phyloP scores from a whole-genome alignment of 805 yeast species.

The Cyberlindnera xishuangbannaensis region DNA sequence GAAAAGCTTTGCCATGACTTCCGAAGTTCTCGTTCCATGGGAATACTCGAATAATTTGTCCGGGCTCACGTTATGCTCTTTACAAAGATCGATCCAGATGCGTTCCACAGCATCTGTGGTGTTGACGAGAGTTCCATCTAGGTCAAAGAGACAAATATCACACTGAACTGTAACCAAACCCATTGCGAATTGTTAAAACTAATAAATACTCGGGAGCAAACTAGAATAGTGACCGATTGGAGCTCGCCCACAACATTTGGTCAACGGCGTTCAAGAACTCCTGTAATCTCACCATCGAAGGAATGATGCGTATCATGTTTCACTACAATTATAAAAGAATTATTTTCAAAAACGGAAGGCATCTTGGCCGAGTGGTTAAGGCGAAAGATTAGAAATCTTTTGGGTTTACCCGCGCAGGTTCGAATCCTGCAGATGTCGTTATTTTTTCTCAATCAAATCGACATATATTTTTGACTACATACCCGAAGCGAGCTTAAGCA shows the following conservation, averaged over 20 bases:
- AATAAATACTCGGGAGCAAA: too few species aligned
- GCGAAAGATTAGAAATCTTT: conserved; percentile 59
- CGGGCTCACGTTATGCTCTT: conserved; percentile 62
- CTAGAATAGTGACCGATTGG: too few species aligned
- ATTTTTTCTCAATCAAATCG: conserved; percentile 6
- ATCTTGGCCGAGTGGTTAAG: conserved; percentile 63
- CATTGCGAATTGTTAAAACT: too few species aligned
- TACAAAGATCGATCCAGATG: conserved; percentile 74
- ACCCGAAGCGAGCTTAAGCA: too few species aligned
- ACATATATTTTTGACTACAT: too few species aligned
- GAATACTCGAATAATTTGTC: conserved; percentile 28
- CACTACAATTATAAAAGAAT: too few species aligned
- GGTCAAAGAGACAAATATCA: conserved; percentile 54
- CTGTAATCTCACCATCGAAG: too few species aligned
- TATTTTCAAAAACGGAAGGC: too few species aligned
- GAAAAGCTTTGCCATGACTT: conserved; percentile 66
- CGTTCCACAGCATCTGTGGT: conserved; percentile 79
- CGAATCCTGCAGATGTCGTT: conserved; percentile 71
- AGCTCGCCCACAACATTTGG: too few species aligned
- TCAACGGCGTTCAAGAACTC: too few species aligned
- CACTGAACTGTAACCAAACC: conserved; percentile 14
- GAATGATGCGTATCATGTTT: too few species aligned
- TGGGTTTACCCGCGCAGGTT: conserved; percentile 61
- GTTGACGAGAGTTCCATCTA: conserved; percentile 83
- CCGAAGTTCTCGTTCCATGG: conserved; percentile 83